Evolutionary conservation across 2,329 filamentous ascomycete species (phyloP).

Genomic region (Beauveria australis): DNA sequence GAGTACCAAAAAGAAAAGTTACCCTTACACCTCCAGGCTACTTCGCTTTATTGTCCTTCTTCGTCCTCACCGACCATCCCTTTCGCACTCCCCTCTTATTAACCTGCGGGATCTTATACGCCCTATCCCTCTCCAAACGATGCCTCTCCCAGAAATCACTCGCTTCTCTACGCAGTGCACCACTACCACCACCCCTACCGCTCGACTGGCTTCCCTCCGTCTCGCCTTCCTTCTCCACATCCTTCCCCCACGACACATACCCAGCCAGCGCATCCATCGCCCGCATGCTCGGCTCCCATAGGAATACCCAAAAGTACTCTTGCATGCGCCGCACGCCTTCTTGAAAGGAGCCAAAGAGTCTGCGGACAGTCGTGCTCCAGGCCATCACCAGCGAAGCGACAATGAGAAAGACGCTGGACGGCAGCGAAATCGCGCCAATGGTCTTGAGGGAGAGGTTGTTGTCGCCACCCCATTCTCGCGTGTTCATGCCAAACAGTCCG

Average conservation of each 20-base stretch:
- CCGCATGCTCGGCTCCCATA: slow-evolving; percentile 18
- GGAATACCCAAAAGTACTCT: slow-evolving; percentile 17
- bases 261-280: neutral
- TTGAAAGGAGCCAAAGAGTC: slow-evolving; percentile 20
- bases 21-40: neutral
- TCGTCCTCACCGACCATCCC: slow-evolving; percentile 4
- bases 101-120: slow-evolving; percentile 31
- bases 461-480: slow-evolving; percentile 48
- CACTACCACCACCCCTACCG: slow-evolving; percentile 3
- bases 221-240: neutral
- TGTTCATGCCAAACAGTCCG: slow-evolving; percentile 58
- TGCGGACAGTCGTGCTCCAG: slow-evolving; percentile 41
- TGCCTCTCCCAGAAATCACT: slow-evolving; percentile 36
- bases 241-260: neutral
- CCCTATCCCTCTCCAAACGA: slow-evolving; percentile 29
- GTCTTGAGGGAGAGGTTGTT: slow-evolving; percentile 34
- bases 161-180: slow-evolving; percentile 21
- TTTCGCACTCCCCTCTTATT: slow-evolving; percentile 20
- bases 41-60: slow-evolving; percentile 5
- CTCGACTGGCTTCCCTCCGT: slow-evolving; percentile 15
- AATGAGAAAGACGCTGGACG: slow-evolving; percentile 40
- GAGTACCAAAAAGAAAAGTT: no score
- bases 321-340: slow-evolving; percentile 9
- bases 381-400: slow-evolving; percentile 43
- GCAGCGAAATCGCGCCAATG: slow-evolving; percentile 42